Evolutionary conservation across 805 yeast species (phyloP).

Genomic region (Pichia thaimueangensis): DNA sequence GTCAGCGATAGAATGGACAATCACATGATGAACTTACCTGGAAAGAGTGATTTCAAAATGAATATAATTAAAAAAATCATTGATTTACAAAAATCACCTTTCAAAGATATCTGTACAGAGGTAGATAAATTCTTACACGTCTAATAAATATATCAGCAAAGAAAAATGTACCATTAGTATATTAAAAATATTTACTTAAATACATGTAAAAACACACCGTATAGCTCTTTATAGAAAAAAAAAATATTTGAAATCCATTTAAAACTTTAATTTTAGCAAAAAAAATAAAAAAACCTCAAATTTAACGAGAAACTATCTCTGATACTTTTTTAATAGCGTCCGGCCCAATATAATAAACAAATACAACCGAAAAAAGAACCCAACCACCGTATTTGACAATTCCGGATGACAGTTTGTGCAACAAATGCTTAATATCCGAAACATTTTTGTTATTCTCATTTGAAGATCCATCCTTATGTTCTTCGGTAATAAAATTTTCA

Average conservation of each 20-base stretch:
- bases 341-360: background rate
- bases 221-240: no score
- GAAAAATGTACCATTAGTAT: no score
- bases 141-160: background rate
- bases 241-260: no score
- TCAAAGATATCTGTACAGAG: background rate
- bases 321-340: background rate
- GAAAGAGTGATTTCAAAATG: background rate
- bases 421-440: background rate
- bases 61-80: background rate
- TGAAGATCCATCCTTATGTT: background rate
- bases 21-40: constrained; percentile 4
- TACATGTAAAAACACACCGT: no score
- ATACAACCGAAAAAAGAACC: background rate
- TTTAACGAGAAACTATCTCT: background rate
- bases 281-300: no score
- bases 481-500: background rate
- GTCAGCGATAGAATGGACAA: constrained; percentile 27
- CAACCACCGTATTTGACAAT: constrained; percentile 2
- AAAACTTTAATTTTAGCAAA: no score
- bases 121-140: background rate
- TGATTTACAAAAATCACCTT: background rate
- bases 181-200: no score
- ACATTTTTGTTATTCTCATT: background rate
- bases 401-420: background rate